These are phyloP conservation scores for Hyparrhenia diplandra DNA, from an alignment of 176 grass and related monocot genomes.

Conservation along the genomic window DNA sequence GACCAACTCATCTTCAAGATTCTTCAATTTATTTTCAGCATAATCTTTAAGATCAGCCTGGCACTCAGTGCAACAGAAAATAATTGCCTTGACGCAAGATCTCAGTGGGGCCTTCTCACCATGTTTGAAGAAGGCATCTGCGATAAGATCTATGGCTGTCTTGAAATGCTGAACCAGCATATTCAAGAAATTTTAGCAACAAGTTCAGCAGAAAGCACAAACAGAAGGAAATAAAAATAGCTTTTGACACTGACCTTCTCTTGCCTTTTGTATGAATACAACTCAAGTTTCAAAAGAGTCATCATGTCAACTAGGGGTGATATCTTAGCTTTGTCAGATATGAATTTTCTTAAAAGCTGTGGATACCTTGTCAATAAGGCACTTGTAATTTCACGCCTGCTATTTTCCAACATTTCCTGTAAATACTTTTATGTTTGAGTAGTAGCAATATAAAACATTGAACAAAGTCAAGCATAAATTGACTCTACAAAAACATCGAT, in stretches of 20 bases:
- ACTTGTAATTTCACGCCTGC: constrained; percentile 76
- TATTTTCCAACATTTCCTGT: constrained; percentile 88
- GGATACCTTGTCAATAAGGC: constrained; percentile 84
- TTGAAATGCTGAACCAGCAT: constrained; percentile 78
- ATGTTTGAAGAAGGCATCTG: constrained; percentile 98
- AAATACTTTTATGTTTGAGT: constrained; percentile 28
- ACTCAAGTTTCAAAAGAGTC: constrained; percentile 85
- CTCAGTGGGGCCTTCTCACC: constrained; percentile 90
- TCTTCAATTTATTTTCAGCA: constrained; percentile 77
- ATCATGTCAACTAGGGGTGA: constrained; percentile 87
- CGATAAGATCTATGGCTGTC: constrained; percentile 68
- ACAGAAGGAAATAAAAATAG: constrained; percentile 2
- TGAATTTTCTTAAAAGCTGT: constrained; percentile 80
- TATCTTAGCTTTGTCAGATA: constrained; percentile 92
- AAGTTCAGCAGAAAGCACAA: not conserved
- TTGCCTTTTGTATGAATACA: constrained; percentile 91
- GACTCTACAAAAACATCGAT: not conserved
- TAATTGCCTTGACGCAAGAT: constrained; percentile 87
- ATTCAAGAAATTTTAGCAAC: constrained; percentile 19
- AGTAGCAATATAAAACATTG: not conserved
- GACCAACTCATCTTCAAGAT: constrained; percentile 84
- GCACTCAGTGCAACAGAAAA: constrained; percentile 75
- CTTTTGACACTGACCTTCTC: constrained; percentile 59
- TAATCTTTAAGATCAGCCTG: constrained; percentile 90
- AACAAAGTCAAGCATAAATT: not conserved